These are phyloP conservation scores for Candida glucosophila DNA, from an alignment of 1,139 yeast genomes.

Conservation along the genomic window DNA sequence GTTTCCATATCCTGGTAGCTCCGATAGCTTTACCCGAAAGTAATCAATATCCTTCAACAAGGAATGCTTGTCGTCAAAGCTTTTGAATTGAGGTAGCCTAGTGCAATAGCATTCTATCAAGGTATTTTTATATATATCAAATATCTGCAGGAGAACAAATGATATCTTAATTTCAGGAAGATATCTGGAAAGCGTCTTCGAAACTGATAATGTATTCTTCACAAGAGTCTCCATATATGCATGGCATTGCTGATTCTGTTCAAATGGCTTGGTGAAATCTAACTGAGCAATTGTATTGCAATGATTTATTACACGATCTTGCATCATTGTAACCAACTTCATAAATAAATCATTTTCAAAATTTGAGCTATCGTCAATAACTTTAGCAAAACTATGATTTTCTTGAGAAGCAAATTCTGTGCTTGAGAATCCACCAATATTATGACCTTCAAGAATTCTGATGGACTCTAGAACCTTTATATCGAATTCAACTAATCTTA, in stretches of 20 bases:
- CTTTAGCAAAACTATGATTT: constrained; percentile 26
- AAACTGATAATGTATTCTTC: constrained; percentile 57
- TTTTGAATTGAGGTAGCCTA: constrained; percentile 42
- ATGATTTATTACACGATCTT: constrained; percentile 50
- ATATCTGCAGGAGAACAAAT: constrained; percentile 45
- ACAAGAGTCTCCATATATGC: constrained; percentile 60
- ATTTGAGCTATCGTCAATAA: constrained; percentile 37
- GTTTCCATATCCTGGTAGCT: constrained; percentile 55
- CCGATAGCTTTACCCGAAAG: constrained; percentile 52
- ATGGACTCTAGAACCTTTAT: constrained; percentile 8
- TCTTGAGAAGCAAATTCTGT: too few species aligned
- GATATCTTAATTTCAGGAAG: constrained; percentile 45
- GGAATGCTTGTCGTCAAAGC: constrained; percentile 44
- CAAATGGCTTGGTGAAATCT: constrained; percentile 42
- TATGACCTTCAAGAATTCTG: too few species aligned
- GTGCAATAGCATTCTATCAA: constrained; percentile 48
- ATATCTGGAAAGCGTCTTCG: constrained; percentile 52
- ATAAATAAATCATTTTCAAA: constrained; percentile 62
- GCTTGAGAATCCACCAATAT: too few species aligned
- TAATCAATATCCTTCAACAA: constrained; percentile 58
- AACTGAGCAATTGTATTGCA: constrained; percentile 35
- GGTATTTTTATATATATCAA: constrained; percentile 50
- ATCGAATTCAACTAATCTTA: constrained; percentile 45
- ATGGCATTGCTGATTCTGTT: constrained; percentile 40
- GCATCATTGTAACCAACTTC: constrained; percentile 63